Base-by-base conservation (phyloP, 768 basidiomycete genomes). In the Auriscalpium vulgare region DNA sequence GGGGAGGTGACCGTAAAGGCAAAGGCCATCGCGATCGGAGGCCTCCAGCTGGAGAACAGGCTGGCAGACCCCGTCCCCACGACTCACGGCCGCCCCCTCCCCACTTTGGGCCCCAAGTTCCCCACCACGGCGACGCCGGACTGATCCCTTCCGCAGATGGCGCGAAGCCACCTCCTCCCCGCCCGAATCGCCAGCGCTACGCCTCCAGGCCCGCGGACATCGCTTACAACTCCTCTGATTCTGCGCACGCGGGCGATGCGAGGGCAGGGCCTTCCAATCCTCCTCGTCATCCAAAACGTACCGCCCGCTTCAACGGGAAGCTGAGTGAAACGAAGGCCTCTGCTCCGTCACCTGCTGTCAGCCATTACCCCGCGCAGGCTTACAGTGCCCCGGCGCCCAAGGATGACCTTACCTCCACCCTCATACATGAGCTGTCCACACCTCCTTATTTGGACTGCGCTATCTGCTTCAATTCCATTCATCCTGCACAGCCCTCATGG, bases 401-500 rank as follows among this genome's bases (percentile, higher is more conserved):
- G 29, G 62, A 61, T n/a, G 83, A 89, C 65, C 79, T 93, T 37
- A 88, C 89, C 0, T 89, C 88, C 5, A 79, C 76, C 3, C 80
- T 93, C 54, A 87, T 78, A 16, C 78, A 78, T 23, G 77, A 78
- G 6, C 75, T 94, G 34, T 79, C 81, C 59, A 80, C 79, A 0
- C 79, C 85, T 0, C 89, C 91, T 3, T 88, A 81, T 59, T 78
- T 82, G 0, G 90, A 91, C 64, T 92, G 90, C 62, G 74, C 83
- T 17, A 95, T 87, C 61, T 98, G 95, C 67, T 94, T 94, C 69
- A 81, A 79, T 37, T 59, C 84, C 0, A 84, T 97, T 44, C 80
- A 83, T 37, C 92, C 92, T 2, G 80, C 80, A 3, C 85, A 95
- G 54, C 78, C 82, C 4, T 91, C 85, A 0, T 95, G 93, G 90